Evolutionary conservation across 441 rosid species (phyloP).

Genomic region (Erodium moschatum): DNA sequence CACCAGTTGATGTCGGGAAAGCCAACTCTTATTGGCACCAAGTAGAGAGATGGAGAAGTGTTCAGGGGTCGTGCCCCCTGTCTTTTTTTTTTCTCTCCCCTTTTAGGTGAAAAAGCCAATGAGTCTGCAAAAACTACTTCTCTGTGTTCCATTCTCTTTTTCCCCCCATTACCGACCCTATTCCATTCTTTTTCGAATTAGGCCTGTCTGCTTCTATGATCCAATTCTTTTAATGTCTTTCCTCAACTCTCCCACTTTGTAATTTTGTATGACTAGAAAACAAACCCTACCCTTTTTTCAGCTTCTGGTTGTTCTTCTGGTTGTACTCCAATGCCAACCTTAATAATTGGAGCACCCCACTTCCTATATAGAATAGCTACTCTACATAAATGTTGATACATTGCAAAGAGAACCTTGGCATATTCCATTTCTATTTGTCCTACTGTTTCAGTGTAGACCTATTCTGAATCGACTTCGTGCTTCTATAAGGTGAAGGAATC

Average conservation of each 20-base stretch:
- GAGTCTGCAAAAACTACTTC: conserved; percentile 1
- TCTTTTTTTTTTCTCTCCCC: conserved; percentile 7
- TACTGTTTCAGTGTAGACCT: neutral
- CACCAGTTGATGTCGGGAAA: conserved; percentile 8
- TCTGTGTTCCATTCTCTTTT: neutral
- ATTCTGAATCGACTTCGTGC: neutral
- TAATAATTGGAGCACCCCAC: conserved; percentile 7
- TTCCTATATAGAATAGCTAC: neutral
- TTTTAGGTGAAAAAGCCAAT: neutral
- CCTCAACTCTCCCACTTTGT: conserved; percentile 8
- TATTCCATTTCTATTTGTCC: neutral
- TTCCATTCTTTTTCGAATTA: conserved; percentile 9
- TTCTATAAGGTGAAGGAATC: neutral
- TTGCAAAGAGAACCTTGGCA: neutral
- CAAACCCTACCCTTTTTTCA: conserved; percentile 7
- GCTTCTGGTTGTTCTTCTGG: conserved; percentile 10
- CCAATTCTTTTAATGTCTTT: conserved; percentile 4
- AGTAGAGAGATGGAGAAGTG: conserved; percentile 7
- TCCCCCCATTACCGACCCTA: neutral
- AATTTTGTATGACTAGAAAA: conserved; percentile 7
- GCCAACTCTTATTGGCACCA: conserved; percentile 9
- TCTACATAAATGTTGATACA: conserved; percentile 3
- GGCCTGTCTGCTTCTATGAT: conserved; percentile 8
- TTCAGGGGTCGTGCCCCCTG: conserved; percentile 1
- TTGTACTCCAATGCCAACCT: conserved; percentile 8